Evolutionary conservation across 352 stramenopile species (phyloP).

Genomic region (Phytophthora pinifolia): DNA sequence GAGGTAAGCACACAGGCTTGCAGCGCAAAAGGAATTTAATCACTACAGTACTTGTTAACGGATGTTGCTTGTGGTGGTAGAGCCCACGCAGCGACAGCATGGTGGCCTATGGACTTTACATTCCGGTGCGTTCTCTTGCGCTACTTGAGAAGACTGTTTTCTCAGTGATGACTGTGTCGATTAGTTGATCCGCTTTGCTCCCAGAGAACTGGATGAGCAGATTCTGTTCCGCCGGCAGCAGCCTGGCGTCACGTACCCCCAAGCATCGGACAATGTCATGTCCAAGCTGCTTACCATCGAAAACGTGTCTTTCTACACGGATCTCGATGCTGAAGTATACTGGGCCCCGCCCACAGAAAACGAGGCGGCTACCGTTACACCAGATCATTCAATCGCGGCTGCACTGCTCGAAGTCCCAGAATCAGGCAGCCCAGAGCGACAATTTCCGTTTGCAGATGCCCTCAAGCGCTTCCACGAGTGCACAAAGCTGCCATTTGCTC

Average conservation of each 20-base stretch:
- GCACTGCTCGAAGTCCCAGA: neutral
- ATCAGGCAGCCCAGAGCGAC: neutral
- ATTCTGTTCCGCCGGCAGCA: constrained; percentile 66
- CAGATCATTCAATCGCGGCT: constrained; percentile 4
- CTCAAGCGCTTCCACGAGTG: constrained; percentile 41
- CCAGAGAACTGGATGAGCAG: constrained; percentile 52
- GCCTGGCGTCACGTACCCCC: constrained; percentile 48
- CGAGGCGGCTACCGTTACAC: neutral
- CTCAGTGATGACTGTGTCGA: constrained; percentile 5
- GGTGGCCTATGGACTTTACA: constrained; percentile 60
- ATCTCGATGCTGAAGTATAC: constrained; percentile 44
- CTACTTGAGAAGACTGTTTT: neutral
- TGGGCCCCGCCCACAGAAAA: constrained; percentile 10
- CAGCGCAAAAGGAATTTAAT: no score
- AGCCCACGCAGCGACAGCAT: constrained; percentile 37
- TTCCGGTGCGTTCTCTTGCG: constrained; percentile 36
- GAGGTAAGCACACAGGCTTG: constrained; percentile 38
- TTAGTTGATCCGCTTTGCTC: constrained; percentile 53
- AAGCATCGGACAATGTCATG: constrained; percentile 21
- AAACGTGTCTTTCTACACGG: constrained; percentile 63
- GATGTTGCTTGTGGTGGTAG: constrained; percentile 18
- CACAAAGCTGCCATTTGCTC: constrained; percentile 28
- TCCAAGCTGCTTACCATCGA: constrained; percentile 68
- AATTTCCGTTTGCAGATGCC: constrained; percentile 17
- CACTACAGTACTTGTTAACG: no score